Base-by-base conservation (phyloP, 2,329 filamentous ascomycete genomes). In the Elsinoe arachidis region DNA sequence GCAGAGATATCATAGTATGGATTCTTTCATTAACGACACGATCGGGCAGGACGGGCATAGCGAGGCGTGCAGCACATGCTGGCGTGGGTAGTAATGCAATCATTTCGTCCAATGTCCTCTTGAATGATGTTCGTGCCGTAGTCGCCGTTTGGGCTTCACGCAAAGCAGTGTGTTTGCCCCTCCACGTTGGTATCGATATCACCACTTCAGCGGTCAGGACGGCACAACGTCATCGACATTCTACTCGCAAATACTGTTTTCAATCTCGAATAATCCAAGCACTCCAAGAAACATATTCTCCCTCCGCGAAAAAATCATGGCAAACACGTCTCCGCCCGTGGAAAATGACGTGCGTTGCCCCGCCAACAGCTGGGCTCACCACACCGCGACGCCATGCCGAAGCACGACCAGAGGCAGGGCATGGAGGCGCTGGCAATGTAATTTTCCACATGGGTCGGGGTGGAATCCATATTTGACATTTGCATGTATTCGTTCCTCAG, bases 81-180 rank as follows among this genome's bases (percentile, higher is more conserved):
- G 49, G n/a, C 7, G 15, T 26, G n/a, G 19, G 33, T 53, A 37
- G 49, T 53, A 53, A 53, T 53, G 49, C 33, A 53, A n/a, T 52
- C 47, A 30, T 35, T 23, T 52, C 17, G 12, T 37, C n/a, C 19
- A 7, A 30, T 30, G 9, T 30, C 9, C 7, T 5, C 26, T 30
- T 5, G 4, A 2, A 9, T 5, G 7, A 30, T 30, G 7, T 30
- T 30, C 7, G 26, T 9, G 26, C 26, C 7, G 26, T 30, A 9
- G 26, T 30, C 26, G 7, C 26, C 26, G 26, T 2, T 30, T 9
- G 26, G 7, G 2, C 7, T 30, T 5, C 9, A 30, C 7, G 26
- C 7, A 7, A 2, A 30, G 7, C 3, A 9, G 26, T 9, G n/a
- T 9, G 26, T 19, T 14, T 30, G 17, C n/a, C 17, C 41, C n/a